These are phyloP conservation scores for Penicillium goetzii DNA, from an alignment of 495 filamentous ascomycete genomes.

Conservation along the genomic window DNA sequence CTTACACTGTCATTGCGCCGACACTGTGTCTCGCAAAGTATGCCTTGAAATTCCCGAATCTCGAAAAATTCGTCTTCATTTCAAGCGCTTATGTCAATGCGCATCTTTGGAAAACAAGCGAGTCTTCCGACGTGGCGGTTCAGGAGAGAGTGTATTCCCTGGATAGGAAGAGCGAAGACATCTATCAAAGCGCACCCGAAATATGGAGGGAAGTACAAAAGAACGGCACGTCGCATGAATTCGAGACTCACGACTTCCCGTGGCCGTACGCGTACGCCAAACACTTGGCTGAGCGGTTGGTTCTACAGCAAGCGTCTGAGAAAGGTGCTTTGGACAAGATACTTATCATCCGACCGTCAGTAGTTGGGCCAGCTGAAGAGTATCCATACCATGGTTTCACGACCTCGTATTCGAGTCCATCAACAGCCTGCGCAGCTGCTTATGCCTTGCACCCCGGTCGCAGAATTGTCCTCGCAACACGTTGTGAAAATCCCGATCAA, in stretches of 20 bases:
- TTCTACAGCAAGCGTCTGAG: constrained; percentile 26
- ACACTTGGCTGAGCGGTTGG: constrained; percentile 29
- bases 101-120: constrained; percentile 27
- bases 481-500: constrained; percentile 27
- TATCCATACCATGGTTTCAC: constrained; percentile 30
- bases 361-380: constrained; percentile 31
- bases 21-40: constrained; percentile 30
- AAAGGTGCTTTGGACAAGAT: constrained; percentile 27
- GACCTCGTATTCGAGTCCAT: constrained; percentile 23
- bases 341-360: constrained; percentile 33
- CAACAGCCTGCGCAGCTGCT: constrained; percentile 30
- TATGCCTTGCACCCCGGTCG: constrained; percentile 32
- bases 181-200: constrained; percentile 18
- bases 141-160: constrained; percentile 30
- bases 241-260: constrained; percentile 31
- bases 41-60: constrained; percentile 32
- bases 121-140: constrained; percentile 25
- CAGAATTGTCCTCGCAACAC: constrained; percentile 22
- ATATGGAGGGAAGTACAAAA: constrained; percentile 26
- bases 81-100: constrained; percentile 32
- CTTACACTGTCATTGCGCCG: constrained; percentile 30
- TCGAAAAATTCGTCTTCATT: constrained; percentile 32
- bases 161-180: constrained; percentile 15
- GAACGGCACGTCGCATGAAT: constrained; percentile 29
- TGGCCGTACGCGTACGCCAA: constrained; percentile 36